These are phyloP conservation scores for Phalaenopsis equestris DNA, from an alignment of 106 monocot species.

Conservation along the genomic window DNA sequence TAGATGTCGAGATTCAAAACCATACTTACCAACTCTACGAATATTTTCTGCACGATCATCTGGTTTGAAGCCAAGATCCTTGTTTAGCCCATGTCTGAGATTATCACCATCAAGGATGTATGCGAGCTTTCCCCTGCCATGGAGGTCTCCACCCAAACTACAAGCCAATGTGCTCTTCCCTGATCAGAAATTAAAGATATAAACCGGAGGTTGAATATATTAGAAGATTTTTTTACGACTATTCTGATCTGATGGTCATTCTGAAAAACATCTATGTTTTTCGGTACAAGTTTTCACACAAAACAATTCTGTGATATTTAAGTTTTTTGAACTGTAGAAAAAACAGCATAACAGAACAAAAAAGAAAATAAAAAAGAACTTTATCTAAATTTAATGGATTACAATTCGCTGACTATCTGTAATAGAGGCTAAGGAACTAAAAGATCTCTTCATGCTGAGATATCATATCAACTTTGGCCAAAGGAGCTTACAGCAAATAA, in stretches of 20 bases:
- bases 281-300: too few relatives aligned
- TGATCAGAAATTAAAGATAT: conserved; percentile 3
- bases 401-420: too few relatives aligned
- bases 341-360: too few relatives aligned
- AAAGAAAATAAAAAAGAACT: too few relatives aligned
- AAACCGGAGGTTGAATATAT: too few relatives aligned
- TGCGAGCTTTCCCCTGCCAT: conserved; percentile 60
- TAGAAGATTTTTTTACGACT: background rate
- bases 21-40: conserved; percentile 62
- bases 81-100: conserved; percentile 81
- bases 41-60: conserved; percentile 85
- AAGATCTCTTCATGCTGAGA: too few relatives aligned
- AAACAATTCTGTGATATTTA: too few relatives aligned
- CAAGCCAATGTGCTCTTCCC: conserved; percentile 90
- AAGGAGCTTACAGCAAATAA: too few relatives aligned
- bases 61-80: conserved; percentile 71
- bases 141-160: conserved; percentile 54
- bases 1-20: background rate
- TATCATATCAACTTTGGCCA: too few relatives aligned
- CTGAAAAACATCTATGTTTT: background rate
- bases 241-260: background rate
- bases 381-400: too few relatives aligned
- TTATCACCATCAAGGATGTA: conserved; percentile 92
- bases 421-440: too few relatives aligned
- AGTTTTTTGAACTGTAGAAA: too few relatives aligned